Evolutionary conservation across 345 rosid species (phyloP).

Genomic region (Salix dunnii): DNA sequence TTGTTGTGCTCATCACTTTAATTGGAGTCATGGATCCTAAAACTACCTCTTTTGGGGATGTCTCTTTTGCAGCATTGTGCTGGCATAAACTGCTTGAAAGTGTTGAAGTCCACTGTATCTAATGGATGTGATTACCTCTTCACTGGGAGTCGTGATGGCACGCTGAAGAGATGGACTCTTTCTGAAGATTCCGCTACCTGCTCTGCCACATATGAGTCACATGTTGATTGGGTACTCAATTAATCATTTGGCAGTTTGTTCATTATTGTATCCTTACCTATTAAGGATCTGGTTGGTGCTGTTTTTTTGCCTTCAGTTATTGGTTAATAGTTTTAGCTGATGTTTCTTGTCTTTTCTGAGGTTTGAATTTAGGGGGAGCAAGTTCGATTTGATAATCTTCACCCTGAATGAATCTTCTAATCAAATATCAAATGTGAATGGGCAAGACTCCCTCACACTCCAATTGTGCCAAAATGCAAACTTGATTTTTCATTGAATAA

Average conservation of each 20-base stretch:
- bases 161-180: slow-evolving; percentile 88
- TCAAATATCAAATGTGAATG: neutral
- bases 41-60: slow-evolving; percentile 19
- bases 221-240: slow-evolving; percentile 90
- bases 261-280: neutral
- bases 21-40: slow-evolving; percentile 5
- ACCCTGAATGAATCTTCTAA: neutral
- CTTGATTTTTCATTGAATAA: neutral
- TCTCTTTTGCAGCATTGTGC: slow-evolving; percentile 83
- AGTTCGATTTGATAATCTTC: neutral
- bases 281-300: neutral
- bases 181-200: slow-evolving; percentile 63
- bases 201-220: slow-evolving; percentile 97
- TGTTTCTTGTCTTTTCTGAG: neutral
- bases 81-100: slow-evolving; percentile 84
- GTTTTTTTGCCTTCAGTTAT: neutral
- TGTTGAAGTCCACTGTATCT: slow-evolving; percentile 54
- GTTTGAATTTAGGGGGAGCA: neutral
- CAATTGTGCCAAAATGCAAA: neutral
- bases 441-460: neutral
- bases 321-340: neutral
- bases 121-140: slow-evolving; percentile 58
- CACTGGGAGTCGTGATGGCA: slow-evolving; percentile 99
- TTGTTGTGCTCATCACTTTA: neutral
- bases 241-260: slow-evolving; percentile 8